Base-by-base conservation (phyloP, 2,329 filamentous ascomycete species). In the Ploettnerulaceae sp. region DNA sequence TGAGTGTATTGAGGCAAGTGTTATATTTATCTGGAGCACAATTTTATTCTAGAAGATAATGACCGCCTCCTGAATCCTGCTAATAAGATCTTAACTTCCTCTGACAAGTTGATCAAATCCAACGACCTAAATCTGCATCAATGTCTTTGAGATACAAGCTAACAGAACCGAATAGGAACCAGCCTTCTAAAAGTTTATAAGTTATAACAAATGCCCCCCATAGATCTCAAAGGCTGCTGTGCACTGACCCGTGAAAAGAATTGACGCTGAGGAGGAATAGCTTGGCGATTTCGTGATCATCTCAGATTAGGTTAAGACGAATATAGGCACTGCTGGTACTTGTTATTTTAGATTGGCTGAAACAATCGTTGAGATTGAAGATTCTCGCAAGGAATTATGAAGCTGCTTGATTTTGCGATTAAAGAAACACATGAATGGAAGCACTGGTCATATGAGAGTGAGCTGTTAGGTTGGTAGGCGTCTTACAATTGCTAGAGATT, bases 151-250 rank as follows among this genome's bases (percentile, higher is more conserved):
- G 14, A 33, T 17, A 18, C 5, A 18, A 5, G 35, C 31, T 24
- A 48, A 53, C 24, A 22, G 15, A 3, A 26, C 11, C 9, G 24
- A 45, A 11, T 32, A 49, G 24, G 15, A 38, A 32, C 4, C 41
- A 20, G 28, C 22, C 3, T 1, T 34, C 26, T 4, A 28, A n/a
- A n/a, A n/a, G n/a, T n/a, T n/a, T n/a, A n/a, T n/a, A n/a, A n/a
- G n/a, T n/a, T n/a, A n/a, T 41, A 5, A 22, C 31, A 2, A 36
- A 40, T 11, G 38, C 38, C 24, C 36, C 64, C 0, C 75, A 77
- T 46, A 71, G 67, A 0, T 54, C 66, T 63, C 63, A 25, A 76
- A 76, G 57, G 55, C 52, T 0, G 51, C 48, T 8, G 31, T 66
- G 22, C 66, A 69, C 38, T 68, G 52, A 24, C 40, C 66, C 20